Evolutionary conservation across 2,329 filamentous ascomycete species (phyloP).

Genomic region (Aspergillus sp.): DNA sequence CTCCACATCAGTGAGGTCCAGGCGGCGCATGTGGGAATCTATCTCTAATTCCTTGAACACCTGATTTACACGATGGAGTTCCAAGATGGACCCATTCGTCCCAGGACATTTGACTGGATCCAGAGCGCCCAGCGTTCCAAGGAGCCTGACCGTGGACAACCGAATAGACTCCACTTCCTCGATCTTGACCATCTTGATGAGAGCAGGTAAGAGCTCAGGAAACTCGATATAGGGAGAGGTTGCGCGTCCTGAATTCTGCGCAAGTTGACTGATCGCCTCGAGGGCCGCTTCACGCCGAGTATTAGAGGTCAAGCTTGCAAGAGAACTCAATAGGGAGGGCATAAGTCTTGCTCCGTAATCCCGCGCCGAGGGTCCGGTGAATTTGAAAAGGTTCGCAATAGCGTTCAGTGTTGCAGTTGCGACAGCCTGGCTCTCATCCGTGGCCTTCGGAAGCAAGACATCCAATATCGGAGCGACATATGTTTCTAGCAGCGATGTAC

Average conservation of each 20-base stretch:
- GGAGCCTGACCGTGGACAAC: slow-evolving; percentile 92
- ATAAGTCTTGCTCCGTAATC: slow-evolving; percentile 88
- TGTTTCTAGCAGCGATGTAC: slow-evolving; percentile 87
- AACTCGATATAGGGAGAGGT: slow-evolving; percentile 95
- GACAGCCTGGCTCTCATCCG: slow-evolving; percentile 79
- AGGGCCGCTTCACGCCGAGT: slow-evolving; percentile 88
- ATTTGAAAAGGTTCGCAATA: slow-evolving; percentile 88
- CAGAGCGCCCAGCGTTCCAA: slow-evolving; percentile 90
- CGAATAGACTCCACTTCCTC: slow-evolving; percentile 83
- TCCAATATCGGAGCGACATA: slow-evolving; percentile 97
- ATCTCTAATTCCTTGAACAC: slow-evolving; percentile 79
- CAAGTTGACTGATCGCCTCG: slow-evolving; percentile 84
- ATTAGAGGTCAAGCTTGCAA: slow-evolving; percentile 90
- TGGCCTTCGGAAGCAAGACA: slow-evolving; percentile 86
- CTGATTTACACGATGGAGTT: slow-evolving; percentile 69
- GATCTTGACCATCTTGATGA: slow-evolving; percentile 91
- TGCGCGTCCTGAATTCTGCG: slow-evolving; percentile 95
- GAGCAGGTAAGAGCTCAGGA: slow-evolving; percentile 84
- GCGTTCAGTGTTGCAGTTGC: slow-evolving; percentile 91
- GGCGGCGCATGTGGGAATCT: slow-evolving; percentile 93
- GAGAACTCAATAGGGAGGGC: slow-evolving; percentile 88
- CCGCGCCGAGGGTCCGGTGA: slow-evolving; percentile 91
- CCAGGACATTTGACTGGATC: slow-evolving; percentile 96
- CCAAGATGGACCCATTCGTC: slow-evolving; percentile 83
- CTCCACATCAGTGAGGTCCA: slow-evolving; percentile 94